Evolutionary conservation across 2,329 filamentous ascomycete species (phyloP).

Genomic region (Zasmidium citrigriseum): DNA sequence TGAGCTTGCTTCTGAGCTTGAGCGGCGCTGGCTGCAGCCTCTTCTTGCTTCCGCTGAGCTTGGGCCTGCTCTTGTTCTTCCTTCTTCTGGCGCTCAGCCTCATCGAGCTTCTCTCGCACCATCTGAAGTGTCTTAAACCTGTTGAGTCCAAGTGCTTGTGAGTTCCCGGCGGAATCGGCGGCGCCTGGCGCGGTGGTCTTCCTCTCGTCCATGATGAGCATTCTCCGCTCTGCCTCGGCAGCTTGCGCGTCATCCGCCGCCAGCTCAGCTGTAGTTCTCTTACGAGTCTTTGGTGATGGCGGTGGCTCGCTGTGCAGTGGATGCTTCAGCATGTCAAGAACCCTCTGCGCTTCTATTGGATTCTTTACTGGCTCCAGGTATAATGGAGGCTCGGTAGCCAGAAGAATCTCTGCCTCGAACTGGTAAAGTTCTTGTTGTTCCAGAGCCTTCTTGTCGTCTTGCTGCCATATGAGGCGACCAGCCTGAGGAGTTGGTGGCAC

Average conservation of each 20-base stretch:
- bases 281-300: conserved; percentile 83
- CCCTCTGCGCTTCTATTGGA: conserved; percentile 66
- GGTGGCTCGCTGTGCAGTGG: conserved; percentile 75
- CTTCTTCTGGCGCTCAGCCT: conserved; percentile 59
- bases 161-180: conserved; percentile 69
- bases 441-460: conserved; percentile 64
- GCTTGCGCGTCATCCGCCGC: conserved; percentile 91
- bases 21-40: conserved; percentile 45
- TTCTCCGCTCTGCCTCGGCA: conserved; percentile 84
- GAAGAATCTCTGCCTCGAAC: conserved; percentile 74
- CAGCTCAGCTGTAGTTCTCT: conserved; percentile 91
- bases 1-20: conserved; percentile 48
- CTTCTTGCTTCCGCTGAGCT: conserved; percentile 35
- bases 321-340: conserved; percentile 72
- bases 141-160: conserved; percentile 79
- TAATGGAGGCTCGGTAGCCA: conserved; percentile 72
- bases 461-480: conserved; percentile 19
- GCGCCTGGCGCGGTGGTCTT: conserved; percentile 63
- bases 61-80: conserved; percentile 59
- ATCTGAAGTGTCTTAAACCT: conserved; percentile 88
- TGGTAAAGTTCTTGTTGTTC: conserved; percentile 72
- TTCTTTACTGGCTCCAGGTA: conserved; percentile 74
- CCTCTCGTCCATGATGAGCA: conserved; percentile 89
- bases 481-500: conserved; percentile 52
- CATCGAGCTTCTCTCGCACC: conserved; percentile 61